Conservation (phyloP, 192 early-diverging fungal species). For the Cladochytrium replicatum region DNA sequence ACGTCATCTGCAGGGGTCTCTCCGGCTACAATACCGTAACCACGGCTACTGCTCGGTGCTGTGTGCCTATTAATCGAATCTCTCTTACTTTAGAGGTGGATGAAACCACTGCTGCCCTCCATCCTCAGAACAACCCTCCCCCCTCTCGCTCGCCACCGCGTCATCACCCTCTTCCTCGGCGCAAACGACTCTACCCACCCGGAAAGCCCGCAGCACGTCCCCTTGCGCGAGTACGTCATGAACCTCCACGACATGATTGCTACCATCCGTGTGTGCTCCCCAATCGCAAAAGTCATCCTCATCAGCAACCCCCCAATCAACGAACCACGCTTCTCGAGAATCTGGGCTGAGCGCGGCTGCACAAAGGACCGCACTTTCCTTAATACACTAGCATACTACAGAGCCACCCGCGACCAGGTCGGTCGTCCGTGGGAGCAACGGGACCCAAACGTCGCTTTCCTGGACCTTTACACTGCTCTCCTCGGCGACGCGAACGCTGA, state of each 20-base stretch:
- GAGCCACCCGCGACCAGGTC: no score
- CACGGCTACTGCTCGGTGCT: background rate
- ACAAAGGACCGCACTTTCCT: no score
- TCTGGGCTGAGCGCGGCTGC: no score
- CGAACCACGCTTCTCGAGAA: no score
- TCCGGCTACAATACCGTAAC: slow-evolving; percentile 34
- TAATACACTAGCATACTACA: no score
- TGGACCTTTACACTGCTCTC: no score
- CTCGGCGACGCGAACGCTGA: no score
- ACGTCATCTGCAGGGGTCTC: slow-evolving; percentile 72
- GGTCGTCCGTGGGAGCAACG: no score
- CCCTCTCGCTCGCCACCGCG: slow-evolving; percentile 23
- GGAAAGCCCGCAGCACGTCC: slow-evolving; percentile 43
- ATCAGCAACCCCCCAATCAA: slow-evolving; percentile 64
- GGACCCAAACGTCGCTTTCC: no score
- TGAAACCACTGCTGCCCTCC: slow-evolving; percentile 38
- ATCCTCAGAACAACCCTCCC: slow-evolving; percentile 36
- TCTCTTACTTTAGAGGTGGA: slow-evolving; percentile 30
- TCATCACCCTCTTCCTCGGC: slow-evolving; percentile 71
- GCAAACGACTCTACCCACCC: slow-evolving; percentile 65
- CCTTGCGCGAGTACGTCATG: slow-evolving; percentile 41
- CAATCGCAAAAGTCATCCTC: slow-evolving; percentile 52
- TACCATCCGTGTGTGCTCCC: slow-evolving; percentile 43
- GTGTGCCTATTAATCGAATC: background rate
- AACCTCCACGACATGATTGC: slow-evolving; percentile 57